These are phyloP conservation scores for Recurvomyces mirabilis DNA, from an alignment of 495 filamentous ascomycete genomes.

Conservation along the genomic window DNA sequence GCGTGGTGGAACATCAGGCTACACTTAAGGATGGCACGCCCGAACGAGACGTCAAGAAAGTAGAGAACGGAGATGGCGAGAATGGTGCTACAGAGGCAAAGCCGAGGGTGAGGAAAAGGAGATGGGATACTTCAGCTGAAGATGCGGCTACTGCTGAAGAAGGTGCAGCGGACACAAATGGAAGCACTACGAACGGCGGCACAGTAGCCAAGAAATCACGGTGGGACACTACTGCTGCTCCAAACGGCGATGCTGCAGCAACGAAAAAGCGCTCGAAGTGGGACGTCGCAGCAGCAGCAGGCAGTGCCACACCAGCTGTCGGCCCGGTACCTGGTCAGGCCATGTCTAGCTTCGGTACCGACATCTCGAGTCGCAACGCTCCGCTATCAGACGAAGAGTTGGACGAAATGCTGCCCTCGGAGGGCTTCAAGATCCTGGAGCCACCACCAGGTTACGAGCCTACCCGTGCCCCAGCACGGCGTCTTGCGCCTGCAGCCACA, in stretches of 20 bases:
- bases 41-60: slow-evolving; percentile 58
- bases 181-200: slow-evolving; percentile 35
- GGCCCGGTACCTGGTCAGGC: slow-evolving; percentile 71
- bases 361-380: slow-evolving; percentile 67
- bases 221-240: slow-evolving; percentile 71
- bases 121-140: slow-evolving; percentile 70
- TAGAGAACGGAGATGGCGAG: slow-evolving; percentile 42
- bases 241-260: slow-evolving; percentile 10
- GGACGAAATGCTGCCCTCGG: slow-evolving; percentile 76
- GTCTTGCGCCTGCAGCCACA: slow-evolving; percentile 64
- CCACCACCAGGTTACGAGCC: slow-evolving; percentile 88
- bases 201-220: slow-evolving; percentile 57
- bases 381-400: slow-evolving; percentile 87
- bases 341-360: slow-evolving; percentile 60
- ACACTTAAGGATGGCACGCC: slow-evolving; percentile 55
- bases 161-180: slow-evolving; percentile 31
- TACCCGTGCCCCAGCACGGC: slow-evolving; percentile 64
- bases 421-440: slow-evolving; percentile 89
- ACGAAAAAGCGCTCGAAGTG: slow-evolving; percentile 64
- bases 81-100: slow-evolving; percentile 58
- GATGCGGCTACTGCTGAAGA: slow-evolving; percentile 33
- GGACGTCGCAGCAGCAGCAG: slow-evolving; percentile 67
- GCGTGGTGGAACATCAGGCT: slow-evolving; percentile 51
- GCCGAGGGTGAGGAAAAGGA: slow-evolving; percentile 55
- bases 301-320: slow-evolving; percentile 74